A percentile compares a stretch with the other conserved stretches of the same genome.
Evolutionary conservation across 495 filamentous ascomycete species (phyloP).

Genomic region (Chaetomium cochliodes): DNA sequence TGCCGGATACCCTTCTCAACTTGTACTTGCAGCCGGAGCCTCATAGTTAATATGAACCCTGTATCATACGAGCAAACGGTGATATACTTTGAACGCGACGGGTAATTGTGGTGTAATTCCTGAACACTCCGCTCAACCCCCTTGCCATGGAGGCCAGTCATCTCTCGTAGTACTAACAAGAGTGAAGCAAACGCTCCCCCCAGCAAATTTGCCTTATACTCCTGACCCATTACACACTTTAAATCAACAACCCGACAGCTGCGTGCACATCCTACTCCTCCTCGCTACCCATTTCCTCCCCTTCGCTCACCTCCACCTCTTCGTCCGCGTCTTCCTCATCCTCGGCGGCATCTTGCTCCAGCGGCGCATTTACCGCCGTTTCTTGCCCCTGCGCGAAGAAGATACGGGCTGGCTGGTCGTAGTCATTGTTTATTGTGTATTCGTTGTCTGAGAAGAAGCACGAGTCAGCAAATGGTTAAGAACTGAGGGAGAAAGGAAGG

Average conservation of each 20-base stretch:
- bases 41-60: neutral
- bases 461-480: constrained; percentile 23
- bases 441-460: constrained; percentile 62
- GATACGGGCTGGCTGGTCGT: constrained; percentile 62
- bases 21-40: neutral
- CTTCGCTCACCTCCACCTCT: constrained; percentile 17
- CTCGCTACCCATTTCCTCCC: constrained; percentile 14
- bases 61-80: neutral
- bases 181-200: constrained; percentile 2
- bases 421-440: constrained; percentile 77
- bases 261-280: neutral
- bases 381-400: constrained; percentile 86
- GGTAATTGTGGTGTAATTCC: neutral
- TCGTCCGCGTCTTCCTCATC: constrained; percentile 20
- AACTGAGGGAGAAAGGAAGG: constrained; percentile 17
- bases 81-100: neutral
- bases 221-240: neutral
- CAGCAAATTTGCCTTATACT: neutral
- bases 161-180: neutral
- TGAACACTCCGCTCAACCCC: neutral
- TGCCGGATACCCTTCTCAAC: constrained; percentile 4
- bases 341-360: constrained; percentile 15
- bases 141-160: neutral
- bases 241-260: too few species aligned
- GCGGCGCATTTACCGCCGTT: constrained; percentile 26